Evolutionary conservation across 2,329 filamentous ascomycete genomes (phyloP), one percentile per base, ranked within the genome.

Genomic region (Colletotrichum zoysiae): DNA sequence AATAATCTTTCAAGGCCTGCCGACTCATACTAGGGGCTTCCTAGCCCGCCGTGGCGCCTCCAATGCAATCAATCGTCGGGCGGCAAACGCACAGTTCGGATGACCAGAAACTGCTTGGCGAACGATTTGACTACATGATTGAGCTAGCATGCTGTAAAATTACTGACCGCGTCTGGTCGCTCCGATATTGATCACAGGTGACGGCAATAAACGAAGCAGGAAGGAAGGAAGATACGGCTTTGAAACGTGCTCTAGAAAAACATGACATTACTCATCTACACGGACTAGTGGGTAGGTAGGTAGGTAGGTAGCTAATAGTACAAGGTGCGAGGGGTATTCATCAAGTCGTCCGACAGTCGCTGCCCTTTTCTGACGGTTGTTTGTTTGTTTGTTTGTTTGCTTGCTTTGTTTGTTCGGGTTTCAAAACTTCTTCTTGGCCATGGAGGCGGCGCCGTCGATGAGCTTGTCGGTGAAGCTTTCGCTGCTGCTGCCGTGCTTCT

Each of bases 351-450:
- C 35, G 26, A 35, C 18, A 46, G 30, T 23, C 20, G 12, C 16
- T 26, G 8, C 33, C 30, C n/a, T 11, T 30, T 20, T 53, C 26
- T 26, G 26, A 26, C 7, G 35, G 8, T 35, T 7, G 33, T 35
- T 35, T 16, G 26, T 26, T 12, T 2, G 7, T 14, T 58, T 6
- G 3, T 9, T 12, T 20, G 11, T 18, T 26, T 12, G 14, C 1
- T 61, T 5, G 7, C 7, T 58, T 6, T n/a, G 3, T 9, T 6
- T 20, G 11, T 18, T 26, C 12, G 14, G 30, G 3, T 1, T 61
- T 66, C 58, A 73, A 33, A 62, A 71, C 30, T 73, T 70, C 67
- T 73, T 73, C 70, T 71, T 73, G 67, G 70, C 70, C 35, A 66
- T 66, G 50, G 53, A 38, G 9, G 70, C 67, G 18, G 61, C 70